Base-by-base conservation (phyloP, 129 eudicot species). In the Cynara cardunculus region DNA sequence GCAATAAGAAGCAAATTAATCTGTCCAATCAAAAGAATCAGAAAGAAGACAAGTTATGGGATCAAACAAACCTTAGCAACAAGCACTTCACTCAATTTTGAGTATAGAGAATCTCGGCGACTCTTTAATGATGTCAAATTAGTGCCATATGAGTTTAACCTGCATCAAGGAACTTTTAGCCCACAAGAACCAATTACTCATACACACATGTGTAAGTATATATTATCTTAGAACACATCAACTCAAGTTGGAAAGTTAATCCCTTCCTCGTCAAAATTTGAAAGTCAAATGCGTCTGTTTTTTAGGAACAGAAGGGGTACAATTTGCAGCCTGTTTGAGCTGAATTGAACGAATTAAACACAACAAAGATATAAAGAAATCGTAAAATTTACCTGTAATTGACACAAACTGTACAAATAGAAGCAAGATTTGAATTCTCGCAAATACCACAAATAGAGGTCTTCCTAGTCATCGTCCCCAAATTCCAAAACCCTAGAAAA, bases 371-470 rank as follows among this genome's bases (percentile, higher is more conserved):
- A 27, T 7, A 19, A 13, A 49, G 12, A 22, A 25, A 13, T 7
- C 5, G 2, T 59, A 62, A 76, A 19, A 21, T 28, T 78, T 77
- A 94, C 98, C 98, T 90, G 83, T 84, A 90, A 88, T 90, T 93
- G 39, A 93, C 98, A 78, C 98, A 91, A 78, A 75, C 65, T 8
- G 92, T 25, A 71, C 97, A 94, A 27, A 94, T 83, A 6, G 98
- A 94, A 77, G 98, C 87, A 53, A 89, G 91, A 82, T 90, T 94
- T 0, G 90, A 77, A 80, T 84, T 94, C 78, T 94, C 98, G 71
- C 98, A 94, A 27, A 94, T 68, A 22, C 85, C 96, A 84, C 98
- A 94, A 77, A 74, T 77, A 34, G 85, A 82, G 39, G 83, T 28
- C 78, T 88, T 94, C 61, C 89, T 85, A 28, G 81, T 86, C 87